Percentiles rank a stretch among this genome's conserved stretches.
Evolutionary conservation across 169 alveolate genomes (phyloP).

Genomic region (Eimeria maxima): DNA sequence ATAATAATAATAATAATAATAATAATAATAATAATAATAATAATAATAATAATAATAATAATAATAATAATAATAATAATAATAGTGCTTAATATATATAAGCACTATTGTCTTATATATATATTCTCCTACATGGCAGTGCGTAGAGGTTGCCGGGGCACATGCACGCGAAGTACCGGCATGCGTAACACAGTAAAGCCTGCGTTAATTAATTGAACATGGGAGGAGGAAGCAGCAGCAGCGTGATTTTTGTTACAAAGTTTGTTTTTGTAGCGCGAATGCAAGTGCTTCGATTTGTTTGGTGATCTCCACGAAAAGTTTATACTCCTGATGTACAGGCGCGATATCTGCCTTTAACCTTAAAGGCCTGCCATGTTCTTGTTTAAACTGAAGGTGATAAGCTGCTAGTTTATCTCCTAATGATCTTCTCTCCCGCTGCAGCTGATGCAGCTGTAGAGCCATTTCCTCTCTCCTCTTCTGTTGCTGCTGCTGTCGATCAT

Average conservation of each 20-base stretch:
- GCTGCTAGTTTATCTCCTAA: conserved; percentile 74
- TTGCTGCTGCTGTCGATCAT: conserved; percentile 37
- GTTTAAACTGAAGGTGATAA: conserved; percentile 59
- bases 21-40: too few relatives aligned
- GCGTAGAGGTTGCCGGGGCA: background rate
- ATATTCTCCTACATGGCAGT: background rate
- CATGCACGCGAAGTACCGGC: background rate
- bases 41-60: too few relatives aligned
- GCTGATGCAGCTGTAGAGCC: conserved; percentile 71
- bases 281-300: conserved; percentile 70
- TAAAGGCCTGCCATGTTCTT: conserved; percentile 74
- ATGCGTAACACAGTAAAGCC: too few relatives aligned
- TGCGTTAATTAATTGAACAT: too few relatives aligned
- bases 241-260: background rate
- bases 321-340: conserved; percentile 78
- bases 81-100: too few relatives aligned
- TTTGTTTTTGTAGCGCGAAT: conserved; percentile 28
- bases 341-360: conserved; percentile 79
- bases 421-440: conserved; percentile 75
- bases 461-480: conserved; percentile 51
- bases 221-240: too few relatives aligned
- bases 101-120: background rate
- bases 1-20: too few relatives aligned
- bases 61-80: too few relatives aligned
- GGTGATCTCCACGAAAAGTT: conserved; percentile 68